Base-by-base conservation (phyloP, 1,139 yeast genomes). In the Candida mesenterica region DNA sequence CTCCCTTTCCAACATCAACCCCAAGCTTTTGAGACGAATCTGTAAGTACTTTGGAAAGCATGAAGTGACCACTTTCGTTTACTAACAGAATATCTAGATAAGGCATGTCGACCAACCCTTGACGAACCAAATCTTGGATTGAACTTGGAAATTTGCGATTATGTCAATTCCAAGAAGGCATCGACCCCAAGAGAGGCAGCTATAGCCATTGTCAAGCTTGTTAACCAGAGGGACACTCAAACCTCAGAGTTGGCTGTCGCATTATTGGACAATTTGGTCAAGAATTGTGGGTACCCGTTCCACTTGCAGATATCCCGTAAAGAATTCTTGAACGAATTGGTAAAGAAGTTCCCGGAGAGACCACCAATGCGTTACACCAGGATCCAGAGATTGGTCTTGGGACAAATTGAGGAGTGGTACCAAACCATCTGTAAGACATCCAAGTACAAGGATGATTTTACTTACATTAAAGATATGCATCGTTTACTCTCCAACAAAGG, bases 261-360 rank as follows among this genome's bases (percentile, higher is more conserved):
- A 4, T 57, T 84, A 37, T 75, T 92, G 48, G 99, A 92, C 56
- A 89, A 88, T 41, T 71, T 94, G 50, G 98, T 92, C 37, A 92
- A 92, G 65, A 92, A 92, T 62, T 92, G 99, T 67, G 98, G 98
- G 3, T 94, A 90, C 59, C 97, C 98, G 4, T 81, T 92, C 65
- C 98, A 92, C 47, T 71, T 92, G 37, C 98, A 94, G 63, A 87
- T 92, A 37, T 86, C 96, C 6, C 77, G 97, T 44, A 92, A 92
- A 62, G 98, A 92, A 56, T 92, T 92, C 50, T 71, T 92, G 54
- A 92, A 92, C 59, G 96, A 89, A 53, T 74, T 92, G 55, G 98
- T 92, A 23, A 84, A 87, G 51, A 66, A 90, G 56, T 94, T 92
- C 64, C 97, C 98, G 2, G 97, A 90, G 57, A 78, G 89, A 55